phyloP scores from a whole-genome alignment of 169 alveolate genomes.

The Plasmodium gonderi region DNA sequence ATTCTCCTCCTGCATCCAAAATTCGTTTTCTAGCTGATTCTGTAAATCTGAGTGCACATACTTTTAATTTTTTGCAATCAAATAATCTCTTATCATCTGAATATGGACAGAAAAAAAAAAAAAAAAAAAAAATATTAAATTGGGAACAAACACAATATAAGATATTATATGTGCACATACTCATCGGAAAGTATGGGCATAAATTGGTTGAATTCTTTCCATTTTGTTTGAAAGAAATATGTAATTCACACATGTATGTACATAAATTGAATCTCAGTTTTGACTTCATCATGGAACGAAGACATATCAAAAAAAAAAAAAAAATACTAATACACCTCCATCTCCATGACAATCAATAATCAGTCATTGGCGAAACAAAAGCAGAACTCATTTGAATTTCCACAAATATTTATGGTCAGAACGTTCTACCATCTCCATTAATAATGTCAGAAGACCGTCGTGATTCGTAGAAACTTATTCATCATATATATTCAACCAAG shows the following conservation, averaged over 20 bases:
- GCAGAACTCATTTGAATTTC: not conserved
- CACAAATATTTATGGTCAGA: conserved; percentile 33
- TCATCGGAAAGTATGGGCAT: not conserved
- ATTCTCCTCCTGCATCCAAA: conserved; percentile 97
- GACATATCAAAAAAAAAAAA: no score
- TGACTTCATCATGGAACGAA: no score
- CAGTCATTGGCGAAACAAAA: not conserved
- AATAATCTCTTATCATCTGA: conserved; percentile 91
- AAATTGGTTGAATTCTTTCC: no score
- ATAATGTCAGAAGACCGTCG: conserved; percentile 90
- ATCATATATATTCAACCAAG: conserved; percentile 80
- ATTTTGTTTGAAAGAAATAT: no score
- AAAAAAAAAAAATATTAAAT: not conserved
- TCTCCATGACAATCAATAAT: no score
- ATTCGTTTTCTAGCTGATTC: conserved; percentile 98
- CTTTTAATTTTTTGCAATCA: conserved; percentile 92
- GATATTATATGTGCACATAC: not conserved
- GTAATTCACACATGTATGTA: no score
- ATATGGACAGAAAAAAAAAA: not conserved
- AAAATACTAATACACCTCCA: no score
- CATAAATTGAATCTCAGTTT: no score
- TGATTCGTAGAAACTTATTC: conserved; percentile 83
- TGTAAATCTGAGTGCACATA: conserved; percentile 97
- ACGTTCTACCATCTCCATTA: conserved; percentile 86
- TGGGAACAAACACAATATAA: not conserved